Evolutionary conservation across 2,329 filamentous ascomycete species (phyloP).

Genomic region (Grosmannia clavigera): DNA sequence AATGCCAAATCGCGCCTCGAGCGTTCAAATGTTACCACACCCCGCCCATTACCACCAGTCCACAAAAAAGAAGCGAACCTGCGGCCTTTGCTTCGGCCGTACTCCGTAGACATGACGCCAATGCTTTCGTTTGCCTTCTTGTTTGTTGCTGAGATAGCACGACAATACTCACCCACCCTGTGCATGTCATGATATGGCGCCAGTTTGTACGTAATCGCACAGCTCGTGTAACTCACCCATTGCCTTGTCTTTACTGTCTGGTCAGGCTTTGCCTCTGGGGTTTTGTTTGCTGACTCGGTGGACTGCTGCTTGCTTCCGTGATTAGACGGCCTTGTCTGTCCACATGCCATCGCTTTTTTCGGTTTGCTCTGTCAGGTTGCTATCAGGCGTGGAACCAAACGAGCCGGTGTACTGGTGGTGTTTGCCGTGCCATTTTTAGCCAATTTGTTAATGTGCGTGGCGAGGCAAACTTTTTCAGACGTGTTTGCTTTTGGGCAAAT

Average conservation of each 20-base stretch:
- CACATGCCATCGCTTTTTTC: not conserved
- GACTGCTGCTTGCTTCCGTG: not conserved
- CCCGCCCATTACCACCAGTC: not conserved
- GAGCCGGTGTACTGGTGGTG: not conserved
- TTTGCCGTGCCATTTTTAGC: not conserved
- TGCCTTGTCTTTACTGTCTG: not conserved
- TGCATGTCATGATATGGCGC: not conserved
- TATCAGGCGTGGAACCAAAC: not conserved
- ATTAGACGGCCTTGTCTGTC: not conserved
- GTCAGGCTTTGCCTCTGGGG: not conserved
- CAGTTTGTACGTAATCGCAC: no score
- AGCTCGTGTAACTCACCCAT: not conserved
- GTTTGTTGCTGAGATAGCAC: not conserved
- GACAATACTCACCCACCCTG: not conserved
- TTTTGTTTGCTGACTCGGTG: not conserved
- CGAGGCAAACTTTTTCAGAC: not conserved
- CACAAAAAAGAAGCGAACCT: not conserved
- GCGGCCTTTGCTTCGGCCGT: not conserved
- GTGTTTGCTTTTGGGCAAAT: not conserved
- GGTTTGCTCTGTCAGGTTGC: not conserved
- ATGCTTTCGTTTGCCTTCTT: not conserved
- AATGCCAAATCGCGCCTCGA: not conserved
- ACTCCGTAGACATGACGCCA: not conserved
- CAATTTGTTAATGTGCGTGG: not conserved
- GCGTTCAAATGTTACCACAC: not conserved